phyloP scores from a whole-genome alignment of 352 stramenopile species.

The Pythium sukuiense region DNA sequence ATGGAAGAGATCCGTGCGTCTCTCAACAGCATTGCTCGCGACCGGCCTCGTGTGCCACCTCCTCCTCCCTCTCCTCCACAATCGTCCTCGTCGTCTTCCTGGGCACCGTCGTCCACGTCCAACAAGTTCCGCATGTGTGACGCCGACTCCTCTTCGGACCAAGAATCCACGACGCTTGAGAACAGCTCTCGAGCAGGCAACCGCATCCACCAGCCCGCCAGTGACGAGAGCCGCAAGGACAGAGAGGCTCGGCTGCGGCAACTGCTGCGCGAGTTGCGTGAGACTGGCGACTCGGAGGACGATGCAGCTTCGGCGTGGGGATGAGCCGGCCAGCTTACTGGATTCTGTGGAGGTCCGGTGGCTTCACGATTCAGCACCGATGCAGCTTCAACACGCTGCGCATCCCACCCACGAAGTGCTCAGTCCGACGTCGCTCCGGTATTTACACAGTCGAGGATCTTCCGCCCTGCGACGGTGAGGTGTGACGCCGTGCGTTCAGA shows the following conservation, averaged over 20 bases:
- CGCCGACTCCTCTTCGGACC: background rate
- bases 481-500: slow-evolving; percentile 2
- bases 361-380: slow-evolving; percentile 1
- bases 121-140: slow-evolving; percentile 3
- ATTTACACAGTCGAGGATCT: background rate
- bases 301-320: background rate
- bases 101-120: background rate
- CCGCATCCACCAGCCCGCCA: background rate
- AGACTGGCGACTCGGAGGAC: slow-evolving; percentile 4
- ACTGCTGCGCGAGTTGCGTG: slow-evolving; percentile 41
- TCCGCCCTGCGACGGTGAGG: background rate
- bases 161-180: slow-evolving; percentile 11
- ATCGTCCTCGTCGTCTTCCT: slow-evolving; percentile 5
- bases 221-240: slow-evolving; percentile 9
- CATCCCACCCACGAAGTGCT: background rate
- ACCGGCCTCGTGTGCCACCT: slow-evolving; percentile 15
- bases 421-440: background rate
- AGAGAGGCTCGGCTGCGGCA: slow-evolving; percentile 41
- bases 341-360: background rate
- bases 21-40: slow-evolving; percentile 50
- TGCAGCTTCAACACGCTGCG: background rate
- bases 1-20: slow-evolving; percentile 76
- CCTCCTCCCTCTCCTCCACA: slow-evolving; percentile 2
- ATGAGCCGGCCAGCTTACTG: background rate
- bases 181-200: slow-evolving; percentile 18